phyloP scores from a whole-genome alignment of 2,329 filamentous ascomycete species.

The Neurospora sp. region DNA sequence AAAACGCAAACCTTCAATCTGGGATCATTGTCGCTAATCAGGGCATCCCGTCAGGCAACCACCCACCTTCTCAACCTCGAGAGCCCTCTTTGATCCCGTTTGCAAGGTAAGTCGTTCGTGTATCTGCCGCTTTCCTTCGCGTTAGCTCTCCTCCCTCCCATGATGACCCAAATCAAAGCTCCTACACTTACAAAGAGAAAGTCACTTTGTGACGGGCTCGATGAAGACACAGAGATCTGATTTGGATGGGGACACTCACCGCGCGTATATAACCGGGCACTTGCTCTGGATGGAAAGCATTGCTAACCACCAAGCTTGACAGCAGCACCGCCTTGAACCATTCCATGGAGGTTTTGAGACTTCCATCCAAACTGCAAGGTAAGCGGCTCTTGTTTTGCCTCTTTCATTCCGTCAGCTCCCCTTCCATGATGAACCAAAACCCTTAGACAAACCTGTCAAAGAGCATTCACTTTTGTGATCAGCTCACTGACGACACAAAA shows the following conservation, averaged over 20 bases:
- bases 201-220: background rate
- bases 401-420: background rate
- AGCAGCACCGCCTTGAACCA: background rate
- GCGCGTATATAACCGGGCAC: background rate
- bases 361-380: background rate
- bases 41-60: background rate
- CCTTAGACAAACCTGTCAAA: background rate
- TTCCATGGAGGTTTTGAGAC: background rate
- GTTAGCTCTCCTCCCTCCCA: background rate
- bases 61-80: background rate
- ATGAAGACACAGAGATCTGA: background rate
- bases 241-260: background rate
- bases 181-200: background rate
- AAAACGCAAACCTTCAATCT: background rate
- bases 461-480: background rate
- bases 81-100: background rate
- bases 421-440: background rate
- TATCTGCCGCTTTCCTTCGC: background rate
- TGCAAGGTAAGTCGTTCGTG: background rate
- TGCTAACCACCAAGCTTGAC: background rate
- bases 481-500: background rate
- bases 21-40: background rate
- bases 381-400: background rate
- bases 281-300: background rate
- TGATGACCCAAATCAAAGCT: background rate